Conservation (phyloP, 169 alveolate species). For the Babesia ovis region DNA sequence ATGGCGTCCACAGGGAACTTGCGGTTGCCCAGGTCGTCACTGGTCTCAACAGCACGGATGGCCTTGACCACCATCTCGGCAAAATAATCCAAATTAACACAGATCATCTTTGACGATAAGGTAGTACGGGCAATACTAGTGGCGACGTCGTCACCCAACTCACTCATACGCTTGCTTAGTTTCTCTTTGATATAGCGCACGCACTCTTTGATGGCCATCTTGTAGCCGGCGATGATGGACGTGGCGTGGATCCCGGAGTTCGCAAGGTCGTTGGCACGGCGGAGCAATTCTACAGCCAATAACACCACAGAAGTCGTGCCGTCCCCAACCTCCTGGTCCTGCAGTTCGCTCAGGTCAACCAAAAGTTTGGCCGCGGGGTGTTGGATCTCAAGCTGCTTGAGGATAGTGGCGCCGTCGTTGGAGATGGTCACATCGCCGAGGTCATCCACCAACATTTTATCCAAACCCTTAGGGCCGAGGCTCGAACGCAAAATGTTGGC, state of each 20-base stretch:
- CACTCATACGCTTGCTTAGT: slow-evolving; percentile 82
- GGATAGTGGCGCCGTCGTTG: slow-evolving; percentile 99
- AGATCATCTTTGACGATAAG: slow-evolving; percentile 91
- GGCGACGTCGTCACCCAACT: slow-evolving; percentile 85
- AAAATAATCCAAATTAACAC: slow-evolving; percentile 92
- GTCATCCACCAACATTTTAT: slow-evolving; percentile 99
- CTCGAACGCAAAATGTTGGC: slow-evolving; percentile 96
- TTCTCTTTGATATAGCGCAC: slow-evolving; percentile 92
- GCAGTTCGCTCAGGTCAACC: slow-evolving; percentile 94
- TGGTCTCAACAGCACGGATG: slow-evolving; percentile 87
- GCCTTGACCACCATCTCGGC: slow-evolving; percentile 94
- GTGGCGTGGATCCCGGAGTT: slow-evolving; percentile 98
- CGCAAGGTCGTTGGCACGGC: slow-evolving; percentile 95
- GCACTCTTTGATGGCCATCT: slow-evolving; percentile 92
- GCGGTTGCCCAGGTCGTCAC: slow-evolving; percentile 82
- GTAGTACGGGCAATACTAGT: slow-evolving; percentile 94
- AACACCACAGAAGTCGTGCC: slow-evolving; percentile 99
- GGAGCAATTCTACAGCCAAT: slow-evolving; percentile 96
- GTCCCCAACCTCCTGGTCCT: slow-evolving; percentile 98
- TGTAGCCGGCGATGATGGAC: slow-evolving; percentile 93
- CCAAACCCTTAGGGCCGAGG: slow-evolving; percentile 99
- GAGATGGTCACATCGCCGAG: slow-evolving; percentile 99
- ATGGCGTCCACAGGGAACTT: slow-evolving; percentile 95
- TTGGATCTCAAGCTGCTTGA: slow-evolving; percentile 96
- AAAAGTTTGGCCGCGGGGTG: slow-evolving; percentile 99